Evolutionary conservation across 257 asterid species (phyloP), one percentile per base, ranked within the genome.

Genomic region (Thymus mandschuricus): DNA sequence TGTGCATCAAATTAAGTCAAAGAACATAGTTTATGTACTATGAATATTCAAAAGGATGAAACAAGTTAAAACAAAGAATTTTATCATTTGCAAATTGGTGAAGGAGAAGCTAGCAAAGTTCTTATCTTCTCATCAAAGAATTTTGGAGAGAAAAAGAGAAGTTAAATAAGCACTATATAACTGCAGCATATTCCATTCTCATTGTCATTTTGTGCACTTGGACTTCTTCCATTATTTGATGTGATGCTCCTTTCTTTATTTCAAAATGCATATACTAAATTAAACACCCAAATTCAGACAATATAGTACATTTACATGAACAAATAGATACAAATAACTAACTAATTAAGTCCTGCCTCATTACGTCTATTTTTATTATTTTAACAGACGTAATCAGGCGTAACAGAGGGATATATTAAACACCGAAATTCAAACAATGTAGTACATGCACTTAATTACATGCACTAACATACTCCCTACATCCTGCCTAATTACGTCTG

Each of bases 51-150:
- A 38, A 38, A 77, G 60, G 63, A 33, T 60, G 74, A 55, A 65
- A 57, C 65, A 27, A 60, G 1, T 69, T 35, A 40, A 28, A 21
- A 59, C 27, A 70, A 70, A 74, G 68, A 57, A 70, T 70, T 72
- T 60, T 21, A 78, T 13, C 50, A 55, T 79, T 70, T 49, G 58
- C 8, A 70, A 56, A 63, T 74, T 58, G 76, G 41, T 51, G 66
- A 61, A 30, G 59, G 59, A 52, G 67, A 54, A 46, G 68, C 30
- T 45, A 65, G 30, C 49, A 68, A 63, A 74, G 66, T 58, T 49
- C 74, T 66, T 72, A 68, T 78, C 78, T 78, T 63, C 72, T 21
- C 40, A 65, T 60, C 54, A 65, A n/a, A 62, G 76, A 79, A 79
- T 70, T 70, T 66, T n/a, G 59, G 66, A 21, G 21, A 21, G 21